phyloP scores from a whole-genome alignment of 2,329 filamentous ascomycete genomes.

The Cladosporium oxysporum region DNA sequence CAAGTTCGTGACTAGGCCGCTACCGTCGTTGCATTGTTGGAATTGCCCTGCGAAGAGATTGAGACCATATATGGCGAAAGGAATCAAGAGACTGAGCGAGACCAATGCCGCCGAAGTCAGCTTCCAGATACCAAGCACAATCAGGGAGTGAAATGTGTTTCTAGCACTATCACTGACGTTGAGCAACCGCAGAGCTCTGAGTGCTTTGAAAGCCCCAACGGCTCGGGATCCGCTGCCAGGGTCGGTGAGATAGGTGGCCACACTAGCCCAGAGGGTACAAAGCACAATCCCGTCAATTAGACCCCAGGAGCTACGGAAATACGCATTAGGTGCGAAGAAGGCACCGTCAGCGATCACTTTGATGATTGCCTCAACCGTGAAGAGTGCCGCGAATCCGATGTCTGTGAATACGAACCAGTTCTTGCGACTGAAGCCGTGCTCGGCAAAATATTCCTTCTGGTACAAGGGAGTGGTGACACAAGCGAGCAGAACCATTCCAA shows the following conservation, averaged over 20 bases:
- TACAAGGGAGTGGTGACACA: constrained; percentile 94
- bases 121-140: constrained; percentile 92
- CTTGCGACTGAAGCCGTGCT: constrained; percentile 49
- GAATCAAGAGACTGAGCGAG: constrained; percentile 88
- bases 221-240: constrained; percentile 85
- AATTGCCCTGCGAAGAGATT: constrained; percentile 89
- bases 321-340: constrained; percentile 96
- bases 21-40: constrained; percentile 73
- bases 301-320: constrained; percentile 94
- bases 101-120: constrained; percentile 90
- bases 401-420: constrained; percentile 98
- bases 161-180: constrained; percentile 96
- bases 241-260: constrained; percentile 76
- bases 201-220: constrained; percentile 94
- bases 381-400: constrained; percentile 82
- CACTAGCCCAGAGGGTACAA: constrained; percentile 92
- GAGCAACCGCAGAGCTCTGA: constrained; percentile 84
- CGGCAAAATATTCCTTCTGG: constrained; percentile 77
- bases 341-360: constrained; percentile 95
- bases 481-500: constrained; percentile 95
- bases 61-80: constrained; percentile 93
- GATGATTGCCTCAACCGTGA: constrained; percentile 81
- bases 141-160: constrained; percentile 94
- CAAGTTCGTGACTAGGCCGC: constrained; percentile 56
- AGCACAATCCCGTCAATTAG: constrained; percentile 92